Evolutionary conservation across 1,139 yeast species (phyloP).

Genomic region (Suhomyces wounanorum): DNA sequence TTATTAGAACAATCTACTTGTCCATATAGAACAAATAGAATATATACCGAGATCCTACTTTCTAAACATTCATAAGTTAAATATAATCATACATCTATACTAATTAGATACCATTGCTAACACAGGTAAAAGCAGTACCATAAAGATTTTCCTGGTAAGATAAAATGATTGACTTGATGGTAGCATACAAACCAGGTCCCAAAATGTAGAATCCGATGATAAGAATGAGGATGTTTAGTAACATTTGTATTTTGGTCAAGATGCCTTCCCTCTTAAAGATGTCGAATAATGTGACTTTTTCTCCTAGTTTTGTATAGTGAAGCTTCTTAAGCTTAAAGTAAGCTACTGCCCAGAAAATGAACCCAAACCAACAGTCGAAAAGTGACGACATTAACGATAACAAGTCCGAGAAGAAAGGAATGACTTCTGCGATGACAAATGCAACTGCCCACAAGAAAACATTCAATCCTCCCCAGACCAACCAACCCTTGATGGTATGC

Average conservation of each 20-base stretch:
- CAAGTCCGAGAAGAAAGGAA: slow-evolving; percentile 62
- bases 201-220: slow-evolving; percentile 52
- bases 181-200: slow-evolving; percentile 61
- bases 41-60: not conserved
- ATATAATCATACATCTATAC: not conserved
- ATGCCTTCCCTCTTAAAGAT: slow-evolving; percentile 24
- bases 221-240: slow-evolving; percentile 41
- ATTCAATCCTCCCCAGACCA: slow-evolving; percentile 49
- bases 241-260: slow-evolving; percentile 32
- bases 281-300: slow-evolving; percentile 15
- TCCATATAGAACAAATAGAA: not conserved
- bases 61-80: not conserved
- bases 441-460: slow-evolving; percentile 53
- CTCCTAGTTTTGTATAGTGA: slow-evolving; percentile 12
- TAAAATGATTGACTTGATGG: slow-evolving; percentile 52
- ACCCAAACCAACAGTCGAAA: slow-evolving; percentile 68
- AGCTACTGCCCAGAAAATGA: slow-evolving; percentile 67
- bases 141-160: slow-evolving; percentile 49
- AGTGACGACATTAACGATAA: slow-evolving; percentile 62
- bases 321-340: slow-evolving; percentile 44
- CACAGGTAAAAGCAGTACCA: slow-evolving; percentile 55
- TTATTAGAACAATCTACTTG: not conserved
- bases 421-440: slow-evolving; percentile 60
- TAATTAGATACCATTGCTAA: slow-evolving; percentile 37
- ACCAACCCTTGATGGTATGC: slow-evolving; percentile 57